phyloP scores from a whole-genome alignment of 2,329 filamentous ascomycete species.

The Alternaria ethzedia region DNA sequence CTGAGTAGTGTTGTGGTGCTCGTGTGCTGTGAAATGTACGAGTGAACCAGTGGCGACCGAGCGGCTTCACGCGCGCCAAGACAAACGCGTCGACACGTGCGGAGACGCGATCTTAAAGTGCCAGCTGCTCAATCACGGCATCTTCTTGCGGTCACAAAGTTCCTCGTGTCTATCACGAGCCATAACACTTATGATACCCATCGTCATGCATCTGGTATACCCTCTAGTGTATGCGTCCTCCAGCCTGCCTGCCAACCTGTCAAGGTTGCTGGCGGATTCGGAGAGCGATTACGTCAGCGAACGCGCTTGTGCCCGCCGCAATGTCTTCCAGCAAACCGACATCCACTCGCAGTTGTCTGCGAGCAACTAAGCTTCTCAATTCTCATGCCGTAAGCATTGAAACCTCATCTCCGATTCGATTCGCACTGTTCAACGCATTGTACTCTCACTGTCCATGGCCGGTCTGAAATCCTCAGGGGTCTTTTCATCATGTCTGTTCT shows the following conservation, averaged over 20 bases:
- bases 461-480: not conserved
- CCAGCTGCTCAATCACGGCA: not conserved
- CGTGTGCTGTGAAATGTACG: not conserved
- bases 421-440: not conserved
- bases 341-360: not conserved
- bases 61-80: slow-evolving; percentile 8
- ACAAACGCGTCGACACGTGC: slow-evolving; percentile 15
- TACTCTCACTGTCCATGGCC: not conserved
- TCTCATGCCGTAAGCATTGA: not conserved
- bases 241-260: not conserved
- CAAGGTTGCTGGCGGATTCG: not conserved
- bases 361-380: not conserved
- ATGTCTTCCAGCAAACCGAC: not conserved
- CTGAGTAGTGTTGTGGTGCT: not conserved
- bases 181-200: not conserved
- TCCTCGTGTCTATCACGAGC: not conserved
- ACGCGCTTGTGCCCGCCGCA: not conserved
- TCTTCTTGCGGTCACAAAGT: not conserved
- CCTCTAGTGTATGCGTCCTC: not conserved
- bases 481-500: not conserved
- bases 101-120: not conserved
- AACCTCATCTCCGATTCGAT: not conserved
- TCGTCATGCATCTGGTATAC: not conserved
- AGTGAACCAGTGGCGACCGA: slow-evolving; percentile 1
- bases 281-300: not conserved